Evolutionary conservation across 2,329 filamentous ascomycete genomes (phyloP).

Genomic region (Claviceps sorghi): DNA sequence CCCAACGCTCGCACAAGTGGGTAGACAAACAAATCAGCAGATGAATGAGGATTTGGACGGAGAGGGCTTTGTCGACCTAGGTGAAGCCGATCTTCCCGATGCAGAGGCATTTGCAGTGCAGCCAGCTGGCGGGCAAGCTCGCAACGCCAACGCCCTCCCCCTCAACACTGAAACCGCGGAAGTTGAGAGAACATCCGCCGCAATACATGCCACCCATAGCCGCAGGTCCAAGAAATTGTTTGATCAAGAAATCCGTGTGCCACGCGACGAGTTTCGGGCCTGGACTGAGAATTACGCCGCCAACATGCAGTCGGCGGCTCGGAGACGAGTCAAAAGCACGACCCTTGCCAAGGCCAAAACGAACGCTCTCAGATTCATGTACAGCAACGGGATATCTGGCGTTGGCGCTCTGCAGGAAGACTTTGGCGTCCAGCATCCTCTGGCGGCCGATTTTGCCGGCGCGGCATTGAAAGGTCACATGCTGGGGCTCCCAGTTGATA

Average conservation of each 20-base stretch:
- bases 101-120: constrained; percentile 20
- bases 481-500: constrained; percentile 12
- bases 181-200: constrained; percentile 9
- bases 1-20: neutral
- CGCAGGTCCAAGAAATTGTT: constrained; percentile 16
- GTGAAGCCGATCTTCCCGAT: constrained; percentile 24
- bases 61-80: constrained; percentile 19
- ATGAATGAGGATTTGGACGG: neutral
- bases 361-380: constrained; percentile 18
- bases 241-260: constrained; percentile 20
- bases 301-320: constrained; percentile 38
- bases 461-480: constrained; percentile 23
- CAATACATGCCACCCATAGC: constrained; percentile 12
- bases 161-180: constrained; percentile 13
- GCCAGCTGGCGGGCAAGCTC: constrained; percentile 6
- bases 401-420: constrained; percentile 13
- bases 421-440: constrained; percentile 24
- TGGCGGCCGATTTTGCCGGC: constrained; percentile 31
- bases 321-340: constrained; percentile 12
- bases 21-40: neutral
- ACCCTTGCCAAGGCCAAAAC: constrained; percentile 24
- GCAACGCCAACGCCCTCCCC: constrained; percentile 7
- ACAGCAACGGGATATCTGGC: constrained; percentile 21
- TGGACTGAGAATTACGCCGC: constrained; percentile 30
- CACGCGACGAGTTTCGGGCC: constrained; percentile 20